A percentile compares a stretch with the other conserved stretches of the same genome.
Evolutionary conservation across 2,329 filamentous ascomycete species (phyloP).

Genomic region (Alternaria atra): DNA sequence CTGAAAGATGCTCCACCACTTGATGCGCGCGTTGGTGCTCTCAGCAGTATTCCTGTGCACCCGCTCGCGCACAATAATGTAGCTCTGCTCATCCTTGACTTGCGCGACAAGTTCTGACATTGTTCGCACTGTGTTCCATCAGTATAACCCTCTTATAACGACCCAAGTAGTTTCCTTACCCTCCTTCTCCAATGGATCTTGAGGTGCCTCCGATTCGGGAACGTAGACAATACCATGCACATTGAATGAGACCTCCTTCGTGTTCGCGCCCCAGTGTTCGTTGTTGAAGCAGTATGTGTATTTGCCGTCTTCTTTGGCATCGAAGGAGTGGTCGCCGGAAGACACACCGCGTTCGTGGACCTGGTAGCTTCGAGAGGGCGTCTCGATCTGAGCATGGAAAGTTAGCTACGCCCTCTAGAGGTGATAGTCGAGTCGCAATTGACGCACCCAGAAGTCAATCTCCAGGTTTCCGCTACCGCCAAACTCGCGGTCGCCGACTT

Average conservation of each 20-base stretch:
- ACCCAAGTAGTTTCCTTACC: conserved; percentile 61
- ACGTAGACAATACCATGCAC: conserved; percentile 99
- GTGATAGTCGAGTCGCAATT: neutral
- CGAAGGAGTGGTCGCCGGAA: conserved; percentile 93
- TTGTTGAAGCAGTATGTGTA: conserved; percentile 99
- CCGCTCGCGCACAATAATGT: conserved; percentile 93
- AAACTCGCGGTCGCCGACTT: conserved; percentile 96
- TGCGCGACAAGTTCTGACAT: conserved; percentile 86
- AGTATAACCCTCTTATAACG: conserved; percentile 7
- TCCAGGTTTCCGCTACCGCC: conserved; percentile 93
- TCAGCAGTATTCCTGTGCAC: conserved; percentile 98
- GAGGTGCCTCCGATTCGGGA: conserved; percentile 81
- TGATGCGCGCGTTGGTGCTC: conserved; percentile 95
- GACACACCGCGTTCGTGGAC: conserved; percentile 82
- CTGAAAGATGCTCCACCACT: conserved; percentile 99
- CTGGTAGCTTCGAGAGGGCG: conserved; percentile 78
- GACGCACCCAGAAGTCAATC: conserved; percentile 92
- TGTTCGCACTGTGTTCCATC: conserved; percentile 69
- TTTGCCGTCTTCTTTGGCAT: conserved; percentile 83
- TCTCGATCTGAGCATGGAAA: conserved; percentile 69
- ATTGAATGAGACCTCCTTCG: conserved; percentile 99
- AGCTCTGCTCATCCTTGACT: conserved; percentile 97
- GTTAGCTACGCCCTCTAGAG: conserved; percentile 17
- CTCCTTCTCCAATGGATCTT: conserved; percentile 91
- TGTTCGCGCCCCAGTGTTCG: conserved; percentile 95